phyloP scores from a whole-genome alignment of 331 rosid genomes.

The Cydonia oblonga region DNA sequence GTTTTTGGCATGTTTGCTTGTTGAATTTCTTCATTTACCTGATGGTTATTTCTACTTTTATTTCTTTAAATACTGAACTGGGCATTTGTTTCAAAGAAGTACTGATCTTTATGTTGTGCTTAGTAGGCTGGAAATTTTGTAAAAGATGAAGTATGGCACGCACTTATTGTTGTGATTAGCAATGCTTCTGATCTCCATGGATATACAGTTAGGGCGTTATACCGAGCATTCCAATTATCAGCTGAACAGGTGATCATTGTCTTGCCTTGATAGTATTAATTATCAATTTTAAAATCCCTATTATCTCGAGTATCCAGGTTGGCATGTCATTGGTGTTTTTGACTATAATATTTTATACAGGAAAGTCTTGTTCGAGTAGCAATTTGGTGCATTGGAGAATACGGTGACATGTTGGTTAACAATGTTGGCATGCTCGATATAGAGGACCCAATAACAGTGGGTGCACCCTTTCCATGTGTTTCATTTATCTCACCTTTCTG shows the following conservation, averaged over 20 bases:
- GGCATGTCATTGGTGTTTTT: not conserved
- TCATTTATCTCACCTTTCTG: not conserved
- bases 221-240: constrained; percentile 72
- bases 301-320: not conserved
- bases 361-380: constrained; percentile 94
- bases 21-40: not conserved
- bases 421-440: constrained; percentile 71
- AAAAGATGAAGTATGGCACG: constrained; percentile 96
- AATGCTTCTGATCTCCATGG: constrained; percentile 97
- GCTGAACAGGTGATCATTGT: constrained; percentile 62
- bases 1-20: not conserved
- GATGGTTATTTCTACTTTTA: not conserved
- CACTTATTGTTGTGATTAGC: constrained; percentile 75
- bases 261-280: constrained; percentile 12
- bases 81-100: constrained; percentile 14
- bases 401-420: constrained; percentile 81
- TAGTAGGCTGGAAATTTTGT: constrained; percentile 99
- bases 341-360: constrained; percentile 33
- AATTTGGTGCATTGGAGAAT: constrained; percentile 98
- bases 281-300: constrained; percentile 6
- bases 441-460: constrained; percentile 85
- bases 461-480: constrained; percentile 21
- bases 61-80: not conserved
- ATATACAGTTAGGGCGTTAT: constrained; percentile 76
- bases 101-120: constrained; percentile 56